A percentile compares a stretch with the other conserved stretches of the same genome.
phyloP scores from a whole-genome alignment of 2,329 filamentous ascomycete species.

The Epichloe glyceriae region DNA sequence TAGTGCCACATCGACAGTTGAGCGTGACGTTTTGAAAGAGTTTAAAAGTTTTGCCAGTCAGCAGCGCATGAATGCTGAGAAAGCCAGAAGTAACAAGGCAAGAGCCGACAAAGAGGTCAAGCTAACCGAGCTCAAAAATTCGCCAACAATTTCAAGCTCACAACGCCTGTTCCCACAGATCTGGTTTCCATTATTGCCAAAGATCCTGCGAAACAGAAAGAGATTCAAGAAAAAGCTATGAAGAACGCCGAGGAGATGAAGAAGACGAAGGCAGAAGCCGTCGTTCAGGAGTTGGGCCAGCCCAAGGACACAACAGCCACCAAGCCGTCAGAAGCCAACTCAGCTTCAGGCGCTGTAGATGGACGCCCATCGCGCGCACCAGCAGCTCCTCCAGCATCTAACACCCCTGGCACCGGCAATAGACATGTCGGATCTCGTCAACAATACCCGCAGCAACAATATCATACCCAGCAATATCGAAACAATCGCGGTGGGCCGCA shows the following conservation, averaged over 20 bases:
- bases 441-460: conserved; percentile 32
- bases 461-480: conserved; percentile 34
- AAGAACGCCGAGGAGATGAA: conserved; percentile 55
- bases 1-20: conserved; percentile 43
- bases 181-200: conserved; percentile 92
- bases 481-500: conserved; percentile 33
- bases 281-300: conserved; percentile 29
- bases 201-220: conserved; percentile 84
- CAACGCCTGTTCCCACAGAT: conserved; percentile 82
- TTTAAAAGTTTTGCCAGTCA: conserved; percentile 52
- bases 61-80: conserved; percentile 42
- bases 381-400: conserved; percentile 19
- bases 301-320: conserved; percentile 30
- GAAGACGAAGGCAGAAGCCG: conserved; percentile 38
- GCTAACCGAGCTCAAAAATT: conserved; percentile 93
- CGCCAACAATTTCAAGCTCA: conserved; percentile 83
- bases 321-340: conserved; percentile 19
- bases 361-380: conserved; percentile 21
- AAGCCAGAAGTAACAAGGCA: conserved; percentile 42
- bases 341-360: conserved; percentile 13
- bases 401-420: conserved; percentile 14
- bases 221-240: conserved; percentile 81
- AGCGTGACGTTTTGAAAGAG: conserved; percentile 46
- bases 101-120: conserved; percentile 80
- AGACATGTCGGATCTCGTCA: conserved; percentile 37